Base-by-base conservation (phyloP, 495 filamentous ascomycete genomes). In the Penicillium nucicola region DNA sequence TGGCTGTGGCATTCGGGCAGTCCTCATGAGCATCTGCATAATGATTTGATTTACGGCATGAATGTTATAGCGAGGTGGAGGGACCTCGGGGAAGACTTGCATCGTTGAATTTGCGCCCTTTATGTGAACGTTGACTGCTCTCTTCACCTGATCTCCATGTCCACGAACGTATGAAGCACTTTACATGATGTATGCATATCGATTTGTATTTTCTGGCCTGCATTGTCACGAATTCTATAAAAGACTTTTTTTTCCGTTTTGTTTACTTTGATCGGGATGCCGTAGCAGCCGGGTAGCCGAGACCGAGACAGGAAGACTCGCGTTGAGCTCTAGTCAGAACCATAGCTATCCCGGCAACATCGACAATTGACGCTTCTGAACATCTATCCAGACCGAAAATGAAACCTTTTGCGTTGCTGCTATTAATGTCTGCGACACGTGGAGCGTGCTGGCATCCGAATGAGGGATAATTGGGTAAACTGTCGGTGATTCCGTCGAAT, bases 131-230 rank as follows among this genome's bases (percentile, higher is more conserved):
- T 58, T 44, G 40, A 49, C 41, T 59, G 44, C 45, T 56, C 45
- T 53, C 25, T 56, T 55, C 45, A 61, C 53, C 45, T 53, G 65
- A 48, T 48, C 49, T 49, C 46, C 42, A 62, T 60, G 41, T 65
- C 61, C 58, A 66, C 56, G 61, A 64, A 68, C 63, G 50, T 67
- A 68, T 57, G 65, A 68, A 56, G 55, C 57, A 52, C 40, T 39
- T 58, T 64, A 57, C 60, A 62, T 67, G 65, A 68, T 70, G 67
- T 72, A 68, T 58, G 67, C 67, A 70, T 72, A 25, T 34, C 25
- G 25, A 70, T 56, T 50, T 48, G 25, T 50, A 50, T 33, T 39
- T 19, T 50, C 48, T 53, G 50, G 55, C 47, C 37, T 56, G 12
- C 53, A 38, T 53, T 45, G 28, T 50, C 25, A 30, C 14, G 18